Evolutionary conservation across 371 early-diverging fungal genomes (phyloP).

Genomic region (Mortierella sp.): DNA sequence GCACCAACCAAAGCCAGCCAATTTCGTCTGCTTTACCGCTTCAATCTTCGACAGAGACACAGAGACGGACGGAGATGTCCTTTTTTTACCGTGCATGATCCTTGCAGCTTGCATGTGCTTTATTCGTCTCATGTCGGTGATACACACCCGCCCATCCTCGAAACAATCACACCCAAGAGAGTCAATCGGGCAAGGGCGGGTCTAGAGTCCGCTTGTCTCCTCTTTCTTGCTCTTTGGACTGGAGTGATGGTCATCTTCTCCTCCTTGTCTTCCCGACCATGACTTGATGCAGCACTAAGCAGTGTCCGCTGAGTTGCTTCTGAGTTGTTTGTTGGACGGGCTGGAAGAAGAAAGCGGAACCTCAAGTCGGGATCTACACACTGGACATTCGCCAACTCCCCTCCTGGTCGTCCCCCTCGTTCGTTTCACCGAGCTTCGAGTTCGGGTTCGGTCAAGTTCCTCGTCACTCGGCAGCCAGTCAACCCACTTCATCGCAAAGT

Average conservation of each 20-base stretch:
- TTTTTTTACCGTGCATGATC: slow-evolving; percentile 10
- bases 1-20: too few relatives aligned
- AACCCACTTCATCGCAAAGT: neutral
- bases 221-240: neutral
- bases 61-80: neutral
- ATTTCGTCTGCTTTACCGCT: neutral
- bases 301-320: slow-evolving; percentile 5
- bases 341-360: slow-evolving; percentile 1
- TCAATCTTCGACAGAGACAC: too few relatives aligned
- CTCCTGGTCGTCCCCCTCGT: neutral
- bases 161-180: neutral
- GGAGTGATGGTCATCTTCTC: neutral
- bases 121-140: neutral
- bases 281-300: neutral
- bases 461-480: too few relatives aligned
- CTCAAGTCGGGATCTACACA: neutral
- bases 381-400: neutral
- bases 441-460: too few relatives aligned
- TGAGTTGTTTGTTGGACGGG: neutral
- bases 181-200: neutral
- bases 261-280: neutral
- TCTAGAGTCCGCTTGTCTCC: neutral
- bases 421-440: neutral
- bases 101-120: slow-evolving; percentile 2
- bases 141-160: neutral